Evolutionary conservation across 2,329 filamentous ascomycete species (phyloP), one percentile per base, ranked within the genome.

Genomic region (Orbilia javanica): DNA sequence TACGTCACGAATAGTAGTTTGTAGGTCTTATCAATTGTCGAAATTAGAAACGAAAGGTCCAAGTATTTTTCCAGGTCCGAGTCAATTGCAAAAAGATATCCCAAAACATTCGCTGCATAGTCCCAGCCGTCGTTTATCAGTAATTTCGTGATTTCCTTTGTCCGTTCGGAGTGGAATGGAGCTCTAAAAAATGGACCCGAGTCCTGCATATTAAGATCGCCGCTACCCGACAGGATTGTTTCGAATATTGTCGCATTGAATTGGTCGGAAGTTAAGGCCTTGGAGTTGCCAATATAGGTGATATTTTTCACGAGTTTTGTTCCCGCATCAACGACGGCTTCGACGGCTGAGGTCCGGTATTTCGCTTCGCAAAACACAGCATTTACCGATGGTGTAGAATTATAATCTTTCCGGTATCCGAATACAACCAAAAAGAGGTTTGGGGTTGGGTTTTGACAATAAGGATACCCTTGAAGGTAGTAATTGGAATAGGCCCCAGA

Each of bases 1-100:
- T 60, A 80, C 18, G 44, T 63, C 8, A 57, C 20, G 36, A 81
- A 81, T 39, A 81, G 64, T 4, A 80, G 36, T 27, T 72, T 79
- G n/a, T 81, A 79, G 13, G 67, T 62, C 18, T 63, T 79, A 2
- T 34, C 25, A 11, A 80, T 60, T 1, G 70, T 70, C 15, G 66
- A 60, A 0, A 39, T 48, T 22, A 81, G 68, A 31, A 65, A 34
- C n/a, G 57, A 46, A 10, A 63, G 22, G 13, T 81, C 74, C 13
- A 77, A 57, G 34, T 39, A 78, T 63, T 31, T 36, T 36, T 25
- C 31, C 13, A 78, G 22, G 10, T 68, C 42, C 13, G 67, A 36
- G 10, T 79, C 77, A 7, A 76, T 64, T 10, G 78, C 80, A 11
- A 80, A 72, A 15, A 77, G 31, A 25, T 52, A 79, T 8, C 66